Evolutionary conservation across 2,329 filamentous ascomycete genomes (phyloP).

Genomic region (Stagonosporopsis rhizophila): DNA sequence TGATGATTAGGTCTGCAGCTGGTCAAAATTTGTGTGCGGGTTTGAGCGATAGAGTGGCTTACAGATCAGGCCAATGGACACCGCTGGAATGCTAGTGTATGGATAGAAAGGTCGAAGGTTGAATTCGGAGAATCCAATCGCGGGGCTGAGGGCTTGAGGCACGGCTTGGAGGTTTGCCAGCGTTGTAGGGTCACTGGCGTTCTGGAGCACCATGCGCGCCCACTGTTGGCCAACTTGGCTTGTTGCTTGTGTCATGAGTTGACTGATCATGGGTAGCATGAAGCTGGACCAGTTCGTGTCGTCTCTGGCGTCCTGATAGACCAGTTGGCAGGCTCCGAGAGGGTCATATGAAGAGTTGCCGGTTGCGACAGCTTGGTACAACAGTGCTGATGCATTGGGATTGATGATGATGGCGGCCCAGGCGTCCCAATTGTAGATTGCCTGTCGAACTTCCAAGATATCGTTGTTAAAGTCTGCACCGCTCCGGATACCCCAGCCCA

Average conservation of each 20-base stretch:
- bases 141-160: conserved; percentile 64
- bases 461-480: conserved; percentile 63
- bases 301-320: conserved; percentile 64
- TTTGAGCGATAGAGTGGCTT: neutral
- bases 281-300: conserved; percentile 62
- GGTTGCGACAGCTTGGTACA: conserved; percentile 61
- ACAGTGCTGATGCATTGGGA: conserved; percentile 65
- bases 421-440: conserved; percentile 64
- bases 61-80: conserved; percentile 69
- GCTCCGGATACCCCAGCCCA: conserved; percentile 60
- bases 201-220: conserved; percentile 52
- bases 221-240: conserved; percentile 58
- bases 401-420: conserved; percentile 70
- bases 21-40: neutral
- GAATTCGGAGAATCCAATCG: conserved; percentile 62
- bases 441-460: conserved; percentile 62
- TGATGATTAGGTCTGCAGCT: conserved; percentile 63
- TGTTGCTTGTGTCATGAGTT: conserved; percentile 57
- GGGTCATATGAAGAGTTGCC: conserved; percentile 68
- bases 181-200: conserved; percentile 50
- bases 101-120: conserved; percentile 68
- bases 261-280: conserved; percentile 59
- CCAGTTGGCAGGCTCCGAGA: conserved; percentile 63
- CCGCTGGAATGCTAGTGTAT: conserved; percentile 61
- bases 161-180: conserved; percentile 54